Conservation (phyloP, 225 moss, liverwort and hornwort species). For the Straminergon stramineum region DNA sequence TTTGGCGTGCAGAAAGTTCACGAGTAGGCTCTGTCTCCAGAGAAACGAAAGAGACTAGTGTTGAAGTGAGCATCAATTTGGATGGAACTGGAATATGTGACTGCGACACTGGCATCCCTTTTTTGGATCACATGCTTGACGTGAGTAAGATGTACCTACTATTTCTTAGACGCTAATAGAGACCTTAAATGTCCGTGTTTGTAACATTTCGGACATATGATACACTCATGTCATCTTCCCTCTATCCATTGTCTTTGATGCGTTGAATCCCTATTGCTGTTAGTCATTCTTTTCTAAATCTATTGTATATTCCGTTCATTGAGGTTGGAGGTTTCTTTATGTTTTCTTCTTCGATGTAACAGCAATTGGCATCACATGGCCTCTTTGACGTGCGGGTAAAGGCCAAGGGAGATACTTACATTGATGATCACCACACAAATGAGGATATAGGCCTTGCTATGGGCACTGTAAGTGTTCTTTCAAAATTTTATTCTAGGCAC, state of each 20-base stretch:
- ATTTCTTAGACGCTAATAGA: not conserved
- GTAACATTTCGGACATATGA: not conserved
- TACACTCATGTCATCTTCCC: not conserved
- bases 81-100: conserved; percentile 88
- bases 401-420: conserved; percentile 83
- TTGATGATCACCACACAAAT: conserved; percentile 97
- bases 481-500: not conserved
- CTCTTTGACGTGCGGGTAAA: conserved; percentile 79
- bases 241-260: not conserved
- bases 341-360: not conserved
- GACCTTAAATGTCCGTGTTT: not conserved
- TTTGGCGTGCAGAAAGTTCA: conserved; percentile 16
- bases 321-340: not conserved
- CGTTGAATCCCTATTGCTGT: not conserved
- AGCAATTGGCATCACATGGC: conserved; percentile 99
- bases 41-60: conserved; percentile 87
- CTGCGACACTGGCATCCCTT: conserved; percentile 89
- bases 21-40: conserved; percentile 61
- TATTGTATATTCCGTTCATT: not conserved
- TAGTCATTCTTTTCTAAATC: not conserved
- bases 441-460: conserved; percentile 91
- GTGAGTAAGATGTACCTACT: conserved; percentile 25
- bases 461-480: conserved; percentile 58
- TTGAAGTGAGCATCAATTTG: conserved; percentile 74
- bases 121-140: conserved; percentile 97